phyloP scores from a whole-genome alignment of 169 alveolate genomes.

The Babesia bigemina region DNA sequence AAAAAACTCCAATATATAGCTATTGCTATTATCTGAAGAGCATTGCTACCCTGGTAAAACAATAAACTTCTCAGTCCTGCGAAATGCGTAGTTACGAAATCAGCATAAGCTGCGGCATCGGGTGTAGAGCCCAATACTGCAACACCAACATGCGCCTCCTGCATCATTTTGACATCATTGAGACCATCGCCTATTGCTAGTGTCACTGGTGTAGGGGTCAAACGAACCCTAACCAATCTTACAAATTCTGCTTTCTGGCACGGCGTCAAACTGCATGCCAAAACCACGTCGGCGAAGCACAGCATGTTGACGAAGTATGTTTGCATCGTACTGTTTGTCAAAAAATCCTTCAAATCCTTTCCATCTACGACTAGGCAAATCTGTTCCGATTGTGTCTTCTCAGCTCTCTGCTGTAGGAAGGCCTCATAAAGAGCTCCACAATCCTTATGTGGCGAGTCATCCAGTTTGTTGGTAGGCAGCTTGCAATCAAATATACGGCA shows the following conservation, averaged over 20 bases:
- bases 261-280: constrained; percentile 74
- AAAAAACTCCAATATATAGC: constrained; percentile 38
- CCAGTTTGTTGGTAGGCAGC: constrained; percentile 20
- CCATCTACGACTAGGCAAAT: constrained; percentile 73
- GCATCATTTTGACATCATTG: constrained; percentile 73
- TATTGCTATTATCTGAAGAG: constrained; percentile 29
- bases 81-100: constrained; percentile 39
- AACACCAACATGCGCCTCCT: constrained; percentile 53
- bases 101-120: constrained; percentile 42
- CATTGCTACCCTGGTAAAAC: constrained; percentile 48
- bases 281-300: constrained; percentile 74
- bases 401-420: constrained; percentile 66
- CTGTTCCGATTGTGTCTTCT: constrained; percentile 63
- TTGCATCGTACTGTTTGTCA: constrained; percentile 67
- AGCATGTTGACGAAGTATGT: constrained; percentile 76
- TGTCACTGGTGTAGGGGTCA: constrained; percentile 75
- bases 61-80: constrained; percentile 43
- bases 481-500: constrained; percentile 37
- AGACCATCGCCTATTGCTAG: constrained; percentile 80
- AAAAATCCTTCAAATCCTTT: constrained; percentile 66
- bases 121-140: constrained; percentile 37
- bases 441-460: constrained; percentile 18
- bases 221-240: constrained; percentile 57
- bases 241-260: constrained; percentile 75
- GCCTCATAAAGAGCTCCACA: constrained; percentile 65